Evolutionary conservation across 2,329 filamentous ascomycete species (phyloP), one percentile per base, ranked within the genome.

Genomic region (Clonostachys solani): DNA sequence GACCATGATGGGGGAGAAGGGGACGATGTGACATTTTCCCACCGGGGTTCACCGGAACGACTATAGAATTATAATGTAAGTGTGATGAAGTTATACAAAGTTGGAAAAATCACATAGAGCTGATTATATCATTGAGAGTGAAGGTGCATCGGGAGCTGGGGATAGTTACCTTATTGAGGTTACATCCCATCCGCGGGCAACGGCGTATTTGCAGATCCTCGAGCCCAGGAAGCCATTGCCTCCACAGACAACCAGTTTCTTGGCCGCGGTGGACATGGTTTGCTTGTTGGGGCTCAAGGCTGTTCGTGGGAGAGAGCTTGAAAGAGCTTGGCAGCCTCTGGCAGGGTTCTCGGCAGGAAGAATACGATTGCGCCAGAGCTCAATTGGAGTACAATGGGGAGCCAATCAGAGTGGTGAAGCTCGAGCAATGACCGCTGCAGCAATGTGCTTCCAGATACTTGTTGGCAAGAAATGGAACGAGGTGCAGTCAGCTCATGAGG

Each of bases 171-270:
- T 95, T 59, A 99, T 84, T 6, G 92, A 96, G 18, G 84, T 92
- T 43, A 97, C 92, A 48, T 91, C 81, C 92, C 92, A 97, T 47
- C 91, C 90, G 62, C 91, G 78, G 42, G 84, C 80, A 44, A 90
- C 84, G 41, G 90, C 94, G 46, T 88, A 86, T 73, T 90, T 94
- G 74, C 94, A 97, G 71, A 99, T 96, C 47, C 92, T 81, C 19
- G 77, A 79, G 68, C 90, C 90, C 23, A 99, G 71, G 64, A 97
- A 99, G 34, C 94, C 92, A 67, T 89, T 96, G 50, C 92, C 92
- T 56, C 94, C 94, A 55, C 89, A 95, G 47, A 99, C 91, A 40
- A 97, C 84, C 40, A 99, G 75, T 68, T 83, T 86, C 71, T 91
- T 96, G 54, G 78, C 76, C 54, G 78, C 73, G 46, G 77, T 69